Percentiles rank a stretch among this genome's conserved stretches.
Evolutionary conservation across 768 basidiomycete genomes (phyloP).

Genomic region (Macrocybe gigantea): DNA sequence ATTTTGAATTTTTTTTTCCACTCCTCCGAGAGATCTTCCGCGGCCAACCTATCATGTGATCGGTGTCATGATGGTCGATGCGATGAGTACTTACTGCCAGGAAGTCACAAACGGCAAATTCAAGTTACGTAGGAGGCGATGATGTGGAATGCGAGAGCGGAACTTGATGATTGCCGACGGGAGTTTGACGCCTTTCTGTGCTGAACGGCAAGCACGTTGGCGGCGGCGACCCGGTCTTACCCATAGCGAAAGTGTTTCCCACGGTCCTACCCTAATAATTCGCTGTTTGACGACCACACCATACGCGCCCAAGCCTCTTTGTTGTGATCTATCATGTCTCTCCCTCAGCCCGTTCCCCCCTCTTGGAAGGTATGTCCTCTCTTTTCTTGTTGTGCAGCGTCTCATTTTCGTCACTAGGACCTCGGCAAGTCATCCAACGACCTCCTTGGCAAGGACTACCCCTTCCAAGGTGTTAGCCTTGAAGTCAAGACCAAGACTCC

Average conservation of each 20-base stretch:
- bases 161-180: too few species aligned
- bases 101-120: too few species aligned
- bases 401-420: conserved; percentile 47
- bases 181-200: background rate
- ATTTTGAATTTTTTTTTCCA: background rate
- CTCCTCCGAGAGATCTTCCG: too few species aligned
- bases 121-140: too few species aligned
- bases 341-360: conserved; percentile 94
- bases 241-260: conserved; percentile 12
- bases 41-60: too few species aligned
- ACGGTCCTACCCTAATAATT: conserved; percentile 15
- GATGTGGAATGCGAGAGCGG: too few species aligned
- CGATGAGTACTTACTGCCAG: too few species aligned
- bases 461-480: conserved; percentile 62
- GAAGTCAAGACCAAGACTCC: conserved; percentile 90
- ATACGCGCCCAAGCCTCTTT: conserved; percentile 10
- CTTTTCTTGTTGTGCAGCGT: background rate
- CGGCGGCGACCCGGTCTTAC: conserved; percentile 8
- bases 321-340: conserved; percentile 55
- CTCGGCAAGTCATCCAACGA: conserved; percentile 97
- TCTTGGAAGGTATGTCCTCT: conserved; percentile 81
- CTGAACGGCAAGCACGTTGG: background rate
- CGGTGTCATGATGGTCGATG: too few species aligned
- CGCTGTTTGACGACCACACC: conserved; percentile 4
- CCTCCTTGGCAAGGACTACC: conserved; percentile 90